Conservation (phyloP, 108 stramenopile species). For the Nannochloropsis granulata region DNA sequence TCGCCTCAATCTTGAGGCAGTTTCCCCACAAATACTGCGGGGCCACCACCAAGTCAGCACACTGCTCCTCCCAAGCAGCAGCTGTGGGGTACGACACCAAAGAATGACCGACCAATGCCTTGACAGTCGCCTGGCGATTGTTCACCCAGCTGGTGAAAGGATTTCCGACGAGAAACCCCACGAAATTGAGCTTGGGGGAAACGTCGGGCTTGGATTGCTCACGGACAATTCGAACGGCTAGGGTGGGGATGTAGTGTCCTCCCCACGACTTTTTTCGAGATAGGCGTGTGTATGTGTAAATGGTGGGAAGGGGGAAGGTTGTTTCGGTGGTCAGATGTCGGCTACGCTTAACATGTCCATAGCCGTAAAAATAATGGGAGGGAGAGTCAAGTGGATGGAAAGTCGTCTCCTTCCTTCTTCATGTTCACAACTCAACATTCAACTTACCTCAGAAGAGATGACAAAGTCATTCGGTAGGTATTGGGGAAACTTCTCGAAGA, state of each 20-base stretch:
- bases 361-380: background rate
- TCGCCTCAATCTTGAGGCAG: constrained; percentile 16
- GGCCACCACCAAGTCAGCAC: background rate
- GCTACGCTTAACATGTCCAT: background rate
- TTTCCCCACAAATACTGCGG: background rate
- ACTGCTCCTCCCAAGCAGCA: background rate
- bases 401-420: background rate
- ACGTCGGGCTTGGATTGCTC: background rate
- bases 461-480: background rate
- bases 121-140: constrained; percentile 23
- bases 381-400: background rate
- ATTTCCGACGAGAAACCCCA: constrained; percentile 17
- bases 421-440: background rate
- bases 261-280: constrained; percentile 1
- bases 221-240: background rate
- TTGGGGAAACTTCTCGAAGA: constrained; percentile 4
- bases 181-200: constrained; percentile 7
- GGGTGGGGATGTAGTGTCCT: constrained; percentile 30
- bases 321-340: background rate
- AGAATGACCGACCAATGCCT: constrained; percentile 20
- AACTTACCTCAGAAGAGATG: background rate
- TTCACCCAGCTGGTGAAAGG: constrained; percentile 4
- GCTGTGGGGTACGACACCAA: constrained; percentile 38
- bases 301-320: background rate
- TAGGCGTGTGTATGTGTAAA: background rate